Evolutionary conservation across 2,329 filamentous ascomycete genomes (phyloP).

Genomic region (Verruconis gallopava): DNA sequence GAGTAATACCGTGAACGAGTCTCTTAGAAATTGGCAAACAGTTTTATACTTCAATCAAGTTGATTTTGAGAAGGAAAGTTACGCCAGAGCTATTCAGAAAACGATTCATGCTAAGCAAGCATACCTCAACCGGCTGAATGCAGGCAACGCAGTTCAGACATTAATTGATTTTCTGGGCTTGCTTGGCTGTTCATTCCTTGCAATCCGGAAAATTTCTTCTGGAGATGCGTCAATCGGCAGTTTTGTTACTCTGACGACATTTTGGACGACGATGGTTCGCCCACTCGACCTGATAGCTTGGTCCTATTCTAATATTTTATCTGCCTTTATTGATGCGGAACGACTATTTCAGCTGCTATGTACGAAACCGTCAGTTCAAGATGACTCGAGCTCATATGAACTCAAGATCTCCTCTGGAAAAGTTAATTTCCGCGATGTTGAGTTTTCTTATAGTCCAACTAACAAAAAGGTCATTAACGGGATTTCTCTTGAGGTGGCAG

Average conservation of each 20-base stretch:
- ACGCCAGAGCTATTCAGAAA: conserved; percentile 26
- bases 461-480: conserved; percentile 39
- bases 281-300: conserved; percentile 39
- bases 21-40: conserved; percentile 47
- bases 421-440: conserved; percentile 42
- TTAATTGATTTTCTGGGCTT: conserved; percentile 37
- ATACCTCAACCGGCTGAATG: conserved; percentile 12
- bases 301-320: conserved; percentile 35
- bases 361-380: conserved; percentile 42
- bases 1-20: conserved; percentile 43
- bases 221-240: conserved; percentile 41
- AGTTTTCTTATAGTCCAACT: conserved; percentile 42
- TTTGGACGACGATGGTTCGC: conserved; percentile 41
- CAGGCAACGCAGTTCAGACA: conserved; percentile 30
- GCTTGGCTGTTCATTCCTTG: conserved; percentile 37
- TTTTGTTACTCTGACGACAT: conserved; percentile 52
- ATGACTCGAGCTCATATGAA: conserved; percentile 32
- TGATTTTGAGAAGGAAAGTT: conserved; percentile 39
- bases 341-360: conserved; percentile 44
- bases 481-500: conserved; percentile 35
- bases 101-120: conserved; percentile 20
- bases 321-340: conserved; percentile 52
- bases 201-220: conserved; percentile 38
- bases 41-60: conserved; percentile 47
- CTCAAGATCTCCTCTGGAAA: conserved; percentile 35